phyloP scores from a whole-genome alignment of 1,284 basidiomycete genomes.

The Marasmius oreades region DNA sequence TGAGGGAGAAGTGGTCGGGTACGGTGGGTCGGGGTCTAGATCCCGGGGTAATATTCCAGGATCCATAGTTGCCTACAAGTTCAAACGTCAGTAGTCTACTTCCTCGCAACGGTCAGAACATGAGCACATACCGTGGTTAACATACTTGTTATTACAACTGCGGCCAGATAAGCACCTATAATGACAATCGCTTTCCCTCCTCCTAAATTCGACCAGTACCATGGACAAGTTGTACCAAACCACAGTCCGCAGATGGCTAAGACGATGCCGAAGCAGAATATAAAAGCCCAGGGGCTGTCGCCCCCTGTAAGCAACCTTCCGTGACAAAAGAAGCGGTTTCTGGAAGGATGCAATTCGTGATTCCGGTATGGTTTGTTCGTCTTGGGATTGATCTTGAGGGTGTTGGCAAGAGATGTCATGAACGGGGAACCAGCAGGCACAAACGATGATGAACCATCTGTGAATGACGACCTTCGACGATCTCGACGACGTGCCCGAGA shows the following conservation, averaged over 20 bases:
- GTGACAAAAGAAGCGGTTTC: conserved; percentile 70
- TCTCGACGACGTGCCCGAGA: neutral
- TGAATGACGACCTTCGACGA: conserved; percentile 6
- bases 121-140: conserved; percentile 58
- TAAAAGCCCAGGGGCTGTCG: conserved; percentile 77
- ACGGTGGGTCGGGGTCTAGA: conserved; percentile 82
- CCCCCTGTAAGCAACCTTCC: conserved; percentile 81
- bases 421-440: conserved; percentile 27
- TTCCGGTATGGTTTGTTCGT: conserved; percentile 45
- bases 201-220: conserved; percentile 75
- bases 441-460: conserved; percentile 15
- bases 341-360: conserved; percentile 63
- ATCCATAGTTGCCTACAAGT: conserved; percentile 69
- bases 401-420: conserved; percentile 35
- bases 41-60: conserved; percentile 87
- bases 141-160: conserved; percentile 77
- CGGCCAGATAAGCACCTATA: conserved; percentile 74
- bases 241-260: conserved; percentile 71
- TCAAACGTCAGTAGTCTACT: conserved; percentile 11
- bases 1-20: conserved; percentile 54
- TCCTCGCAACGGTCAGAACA: neutral
- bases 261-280: conserved; percentile 59
- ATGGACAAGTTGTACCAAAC: conserved; percentile 82
- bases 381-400: conserved; percentile 40
- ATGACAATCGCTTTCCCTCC: conserved; percentile 67